A percentile compares a stretch with the other conserved stretches of the same genome.
Evolutionary conservation across 106 monocot species (phyloP).

Genomic region (Allium fistulosum): DNA sequence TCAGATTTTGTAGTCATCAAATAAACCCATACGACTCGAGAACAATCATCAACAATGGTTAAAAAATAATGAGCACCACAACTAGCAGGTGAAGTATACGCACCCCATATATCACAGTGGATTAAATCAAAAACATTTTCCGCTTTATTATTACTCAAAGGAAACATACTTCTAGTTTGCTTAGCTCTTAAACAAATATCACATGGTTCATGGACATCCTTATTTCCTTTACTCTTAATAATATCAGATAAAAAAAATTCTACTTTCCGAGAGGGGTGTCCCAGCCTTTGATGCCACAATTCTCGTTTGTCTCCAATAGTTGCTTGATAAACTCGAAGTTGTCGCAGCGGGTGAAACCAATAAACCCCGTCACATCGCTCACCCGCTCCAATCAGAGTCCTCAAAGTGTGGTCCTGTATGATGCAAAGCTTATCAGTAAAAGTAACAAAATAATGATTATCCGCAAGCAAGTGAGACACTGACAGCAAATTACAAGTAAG

Average conservation of each 20-base stretch:
- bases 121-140: not conserved
- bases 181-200: not conserved
- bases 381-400: constrained; percentile 1
- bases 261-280: not conserved
- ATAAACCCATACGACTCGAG: not conserved
- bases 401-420: not conserved
- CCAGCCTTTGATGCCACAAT: not conserved
- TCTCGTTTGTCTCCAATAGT: not conserved
- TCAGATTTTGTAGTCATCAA: not conserved
- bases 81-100: not conserved
- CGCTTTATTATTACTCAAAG: not conserved
- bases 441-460: not conserved
- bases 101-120: not conserved
- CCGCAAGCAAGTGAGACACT: not conserved
- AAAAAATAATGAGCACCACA: constrained; percentile 6
- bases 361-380: not conserved
- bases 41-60: not conserved
- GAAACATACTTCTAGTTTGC: constrained; percentile 1
- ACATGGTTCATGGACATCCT: not conserved
- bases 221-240: not conserved
- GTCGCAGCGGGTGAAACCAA: not conserved
- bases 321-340: not conserved
- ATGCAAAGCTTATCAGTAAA: not conserved
- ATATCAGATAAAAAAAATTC: not conserved
- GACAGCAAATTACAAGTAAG: not conserved